Evolutionary conservation across 2,329 filamentous ascomycete genomes (phyloP), one percentile per base, ranked within the genome.

Genomic region (Huntiella savannae): DNA sequence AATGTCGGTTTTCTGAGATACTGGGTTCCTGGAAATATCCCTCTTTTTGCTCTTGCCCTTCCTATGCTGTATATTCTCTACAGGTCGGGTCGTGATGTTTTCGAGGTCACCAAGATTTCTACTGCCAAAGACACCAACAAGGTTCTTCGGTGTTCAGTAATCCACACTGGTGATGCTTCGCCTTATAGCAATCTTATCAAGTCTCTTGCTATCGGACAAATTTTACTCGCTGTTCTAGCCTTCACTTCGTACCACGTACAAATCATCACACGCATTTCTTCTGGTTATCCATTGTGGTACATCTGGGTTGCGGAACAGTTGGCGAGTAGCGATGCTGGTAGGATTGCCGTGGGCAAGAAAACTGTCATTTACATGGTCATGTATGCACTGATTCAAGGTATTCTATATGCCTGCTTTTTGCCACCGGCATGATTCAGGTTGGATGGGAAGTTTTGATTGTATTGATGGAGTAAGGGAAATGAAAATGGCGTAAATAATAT

Each of bases 271-370:
- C 75, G 91, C 17, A 70, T 98, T 12, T 80, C 84, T 1, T 94
- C 87, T 0, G 88, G 79, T 0, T 94, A 88, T 60, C 82, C 86
- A 1, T 62, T 91, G 13, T 95, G 86, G 85, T 91, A 94, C 58
- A 79, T 82, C 68, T 84, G 80, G 68, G 59, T 93, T 35, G 82
- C 82, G 1, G 63, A 62, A 3, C 60, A 58, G 33, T 54, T 73
- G 5, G 52, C 43, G n/a, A 41, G 33, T 7, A 45, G 52, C 4
- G 44, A 46, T 12, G 22, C 7, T 10, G 8, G 17, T n/a, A 45
- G 58, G 53, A 52, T 55, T 49, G 45, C 54, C 47, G 43, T 55
- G 53, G 61, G 59, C 0, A 55, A 57, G 13, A 56, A 55, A 43
- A 58, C 76, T 12, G 67, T 83, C 39, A 64, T 73, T 44, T 82